phyloP scores from a whole-genome alignment of 768 basidiomycete species.

The Lentinula guzmanii region DNA sequence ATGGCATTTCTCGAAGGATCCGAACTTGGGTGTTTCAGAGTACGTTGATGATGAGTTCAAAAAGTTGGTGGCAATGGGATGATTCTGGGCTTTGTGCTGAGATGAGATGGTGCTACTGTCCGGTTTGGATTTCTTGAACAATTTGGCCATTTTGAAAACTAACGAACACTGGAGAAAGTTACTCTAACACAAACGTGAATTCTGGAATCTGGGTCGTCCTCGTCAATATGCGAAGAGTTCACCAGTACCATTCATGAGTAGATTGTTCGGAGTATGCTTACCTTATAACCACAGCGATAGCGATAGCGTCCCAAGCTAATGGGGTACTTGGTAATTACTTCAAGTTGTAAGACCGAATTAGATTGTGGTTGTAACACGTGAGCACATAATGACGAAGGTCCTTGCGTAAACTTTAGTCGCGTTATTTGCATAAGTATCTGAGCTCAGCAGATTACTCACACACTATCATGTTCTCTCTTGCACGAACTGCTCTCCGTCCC shows the following conservation, averaged over 20 bases:
- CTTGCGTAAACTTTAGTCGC: background rate
- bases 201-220: no score
- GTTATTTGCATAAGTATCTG: background rate
- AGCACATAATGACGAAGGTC: background rate
- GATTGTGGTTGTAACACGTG: background rate
- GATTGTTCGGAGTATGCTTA: no score
- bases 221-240: no score
- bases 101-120: background rate
- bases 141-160: background rate
- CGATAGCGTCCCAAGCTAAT: no score
- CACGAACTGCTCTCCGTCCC: conserved; percentile 37
- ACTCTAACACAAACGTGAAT: no score
- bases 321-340: no score
- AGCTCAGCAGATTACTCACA: background rate
- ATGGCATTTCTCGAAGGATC: background rate
- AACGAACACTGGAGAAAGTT: no score
- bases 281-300: no score
- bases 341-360: no score
- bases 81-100: background rate
- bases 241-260: no score
- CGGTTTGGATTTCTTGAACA: background rate
- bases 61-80: no score
- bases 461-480: conserved; percentile 42
- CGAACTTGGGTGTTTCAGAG: background rate
- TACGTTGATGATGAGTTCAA: background rate